Base-by-base conservation (phyloP, 1,284 basidiomycete species). In the Tremellales sp. region DNA sequence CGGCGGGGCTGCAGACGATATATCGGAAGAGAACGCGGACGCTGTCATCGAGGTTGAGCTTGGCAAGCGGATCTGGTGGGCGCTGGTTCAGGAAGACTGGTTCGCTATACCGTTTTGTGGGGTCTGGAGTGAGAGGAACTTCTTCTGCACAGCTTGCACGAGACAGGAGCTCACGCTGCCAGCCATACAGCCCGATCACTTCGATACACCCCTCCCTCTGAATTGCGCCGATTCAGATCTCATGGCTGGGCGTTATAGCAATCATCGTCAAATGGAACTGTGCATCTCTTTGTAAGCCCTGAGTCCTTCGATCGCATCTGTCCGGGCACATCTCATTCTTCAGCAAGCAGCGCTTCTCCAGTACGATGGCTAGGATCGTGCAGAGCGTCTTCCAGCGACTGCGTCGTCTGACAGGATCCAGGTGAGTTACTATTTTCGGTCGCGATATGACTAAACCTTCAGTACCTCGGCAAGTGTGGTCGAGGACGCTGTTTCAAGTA, bases 51-150 rank as follows among this genome's bases (percentile, higher is more conserved):
- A 57, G 15, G 22, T 52, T 12, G 56, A 60, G 46, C 4, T 57
- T 3, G 58, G 53, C 17, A 57, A 51, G 37, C 41, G 58, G 22
- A 22, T 60, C 1, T 60, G 58, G 58, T 60, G 58, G 58, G 35
- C 56, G 31, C 40, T 60, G 36, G 42, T 48, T 10, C 51, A 48
- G 48, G 54, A 59, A 46, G 58, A 57, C 29, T 57, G 58, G 56
- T 60, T 55, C 24, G 49, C 42, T 1, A 57, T 57, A 5, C 56
- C 56, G 1, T 55, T 57, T 31, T 33, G 53, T 7, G 58, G 53
- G 0, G 51, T 55, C 2, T 57, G 58, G 56, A 50, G 55, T 53
- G 29, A 52, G 55, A 52, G 2, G 13, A 19, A 17, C n/a, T 2
- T 27, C n/a, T 24, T 40, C 17, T 29, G 11, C 12, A n/a, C n/a